Evolutionary conservation across 2,329 filamentous ascomycete genomes (phyloP).

Genomic region (Pseudomassariella vexata): DNA sequence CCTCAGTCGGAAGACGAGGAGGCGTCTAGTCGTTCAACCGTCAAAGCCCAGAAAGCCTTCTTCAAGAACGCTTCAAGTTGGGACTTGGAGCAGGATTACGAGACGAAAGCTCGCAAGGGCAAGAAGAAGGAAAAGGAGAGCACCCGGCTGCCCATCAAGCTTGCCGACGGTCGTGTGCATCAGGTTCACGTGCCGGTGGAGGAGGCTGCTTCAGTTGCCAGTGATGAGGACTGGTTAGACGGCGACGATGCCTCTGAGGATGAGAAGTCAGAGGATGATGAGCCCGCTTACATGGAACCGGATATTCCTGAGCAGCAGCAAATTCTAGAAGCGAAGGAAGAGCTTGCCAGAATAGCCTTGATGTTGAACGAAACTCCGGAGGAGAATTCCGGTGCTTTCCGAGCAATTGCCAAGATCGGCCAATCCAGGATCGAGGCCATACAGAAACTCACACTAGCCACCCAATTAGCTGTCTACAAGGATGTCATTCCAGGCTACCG

Average conservation of each 20-base stretch:
- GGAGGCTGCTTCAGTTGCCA: constrained; percentile 52
- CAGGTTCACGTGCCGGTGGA: constrained; percentile 50
- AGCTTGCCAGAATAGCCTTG: constrained; percentile 76
- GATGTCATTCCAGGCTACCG: constrained; percentile 95
- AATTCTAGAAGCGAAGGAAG: constrained; percentile 83
- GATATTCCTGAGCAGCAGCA: constrained; percentile 71
- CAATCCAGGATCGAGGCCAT: constrained; percentile 65
- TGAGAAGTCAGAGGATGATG: constrained; percentile 35
- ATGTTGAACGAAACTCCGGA: constrained; percentile 89
- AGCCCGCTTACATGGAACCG: constrained; percentile 45
- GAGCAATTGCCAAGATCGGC: constrained; percentile 68
- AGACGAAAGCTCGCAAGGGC: constrained; percentile 69
- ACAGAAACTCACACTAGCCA: constrained; percentile 78
- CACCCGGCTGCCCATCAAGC: constrained; percentile 80
- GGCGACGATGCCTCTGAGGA: constrained; percentile 47
- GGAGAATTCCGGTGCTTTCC: constrained; percentile 77
- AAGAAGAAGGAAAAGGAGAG: constrained; percentile 68
- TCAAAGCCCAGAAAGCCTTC: constrained; percentile 55
- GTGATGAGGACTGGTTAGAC: constrained; percentile 59
- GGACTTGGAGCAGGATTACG: constrained; percentile 91
- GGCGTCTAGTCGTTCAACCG: constrained; percentile 20
- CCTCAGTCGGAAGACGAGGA: constrained; percentile 40
- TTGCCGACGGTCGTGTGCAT: constrained; percentile 67
- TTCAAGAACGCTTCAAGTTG: constrained; percentile 73
- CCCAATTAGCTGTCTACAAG: constrained; percentile 87